Evolutionary conservation across 106 monocot species (phyloP).

Genomic region (Xerophyta viscosa): DNA sequence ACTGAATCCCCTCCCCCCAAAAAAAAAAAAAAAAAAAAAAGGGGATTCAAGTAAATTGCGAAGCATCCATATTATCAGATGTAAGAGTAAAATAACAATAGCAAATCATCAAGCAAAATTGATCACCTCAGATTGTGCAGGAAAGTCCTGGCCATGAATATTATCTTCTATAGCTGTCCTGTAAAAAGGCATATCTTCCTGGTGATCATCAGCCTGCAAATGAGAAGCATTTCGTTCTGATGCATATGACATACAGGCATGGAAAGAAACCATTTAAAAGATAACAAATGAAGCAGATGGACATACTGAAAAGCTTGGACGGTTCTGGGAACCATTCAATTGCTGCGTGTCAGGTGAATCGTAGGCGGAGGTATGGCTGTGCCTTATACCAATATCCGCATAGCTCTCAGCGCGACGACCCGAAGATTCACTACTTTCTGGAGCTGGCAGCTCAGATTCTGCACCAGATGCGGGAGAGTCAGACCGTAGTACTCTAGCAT

Average conservation of each 20-base stretch:
- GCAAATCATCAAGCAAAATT: too few relatives aligned
- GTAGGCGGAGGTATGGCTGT: slow-evolving; percentile 29
- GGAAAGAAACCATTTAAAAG: too few relatives aligned
- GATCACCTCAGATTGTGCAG: not conserved
- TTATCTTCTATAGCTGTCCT: slow-evolving; percentile 8
- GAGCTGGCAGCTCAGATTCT: slow-evolving; percentile 15
- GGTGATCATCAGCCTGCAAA: slow-evolving; percentile 8
- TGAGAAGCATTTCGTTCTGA: not conserved
- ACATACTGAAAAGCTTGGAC: slow-evolving; percentile 52
- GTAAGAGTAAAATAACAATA: too few relatives aligned
- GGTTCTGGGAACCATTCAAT: slow-evolving; percentile 15
- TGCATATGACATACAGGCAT: not conserved
- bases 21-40: too few relatives aligned
- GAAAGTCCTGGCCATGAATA: not conserved
- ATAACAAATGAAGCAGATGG: not conserved
- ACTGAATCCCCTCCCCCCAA: too few relatives aligned
- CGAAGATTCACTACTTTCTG: slow-evolving; percentile 12
- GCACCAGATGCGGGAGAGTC: slow-evolving; percentile 20
- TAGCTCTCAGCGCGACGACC: slow-evolving; percentile 26
- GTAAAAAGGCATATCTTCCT: slow-evolving; percentile 1
- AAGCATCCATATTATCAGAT: too few relatives aligned
- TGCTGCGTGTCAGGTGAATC: slow-evolving; percentile 17
- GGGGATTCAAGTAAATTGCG: too few relatives aligned
- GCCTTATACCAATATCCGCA: slow-evolving; percentile 43
- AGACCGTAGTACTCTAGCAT: slow-evolving; percentile 18